Conservation (phyloP, 2,329 filamentous ascomycete species). For the Colletotrichum tabaci region DNA sequence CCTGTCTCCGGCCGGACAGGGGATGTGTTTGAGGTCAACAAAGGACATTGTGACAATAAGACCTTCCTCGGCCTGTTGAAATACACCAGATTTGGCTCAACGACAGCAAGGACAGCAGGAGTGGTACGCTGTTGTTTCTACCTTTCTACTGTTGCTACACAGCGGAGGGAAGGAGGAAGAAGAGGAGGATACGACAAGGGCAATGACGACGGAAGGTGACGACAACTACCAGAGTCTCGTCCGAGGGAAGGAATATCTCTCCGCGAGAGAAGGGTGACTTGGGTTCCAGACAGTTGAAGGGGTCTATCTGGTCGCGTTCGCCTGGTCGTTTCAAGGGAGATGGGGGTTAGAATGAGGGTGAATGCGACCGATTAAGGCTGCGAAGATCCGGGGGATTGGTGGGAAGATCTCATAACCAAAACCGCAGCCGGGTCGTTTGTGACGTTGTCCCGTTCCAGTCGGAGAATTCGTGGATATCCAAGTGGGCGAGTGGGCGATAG, state of each 20-base stretch:
- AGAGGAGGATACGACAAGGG: not conserved
- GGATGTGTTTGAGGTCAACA: constrained; percentile 61
- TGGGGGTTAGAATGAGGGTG: constrained; percentile 19
- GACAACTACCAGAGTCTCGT: constrained; percentile 3
- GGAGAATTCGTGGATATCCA: constrained; percentile 33
- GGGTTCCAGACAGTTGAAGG: not conserved
- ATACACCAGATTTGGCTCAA: not conserved
- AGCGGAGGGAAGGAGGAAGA: constrained; percentile 1
- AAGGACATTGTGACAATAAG: constrained; percentile 42
- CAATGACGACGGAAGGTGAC: not conserved
- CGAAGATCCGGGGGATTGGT: constrained; percentile 37
- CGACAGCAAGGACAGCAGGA: constrained; percentile 47
- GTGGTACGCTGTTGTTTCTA: constrained; percentile 34
- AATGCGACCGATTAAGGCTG: constrained; percentile 24
- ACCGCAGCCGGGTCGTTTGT: constrained; percentile 26
- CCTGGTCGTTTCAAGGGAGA: constrained; percentile 12
- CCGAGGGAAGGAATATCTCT: not conserved
- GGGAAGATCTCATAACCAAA: constrained; percentile 38
- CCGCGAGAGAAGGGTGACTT: not conserved
- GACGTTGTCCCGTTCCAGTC: constrained; percentile 30
- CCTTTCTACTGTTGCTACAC: not conserved
- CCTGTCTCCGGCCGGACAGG: constrained; percentile 63
- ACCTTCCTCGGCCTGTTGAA: constrained; percentile 17
- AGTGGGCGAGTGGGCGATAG: constrained; percentile 3
- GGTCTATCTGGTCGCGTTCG: not conserved